Conservation (phyloP, 805 yeast species). For the Candida sakaeoensis region DNA sequence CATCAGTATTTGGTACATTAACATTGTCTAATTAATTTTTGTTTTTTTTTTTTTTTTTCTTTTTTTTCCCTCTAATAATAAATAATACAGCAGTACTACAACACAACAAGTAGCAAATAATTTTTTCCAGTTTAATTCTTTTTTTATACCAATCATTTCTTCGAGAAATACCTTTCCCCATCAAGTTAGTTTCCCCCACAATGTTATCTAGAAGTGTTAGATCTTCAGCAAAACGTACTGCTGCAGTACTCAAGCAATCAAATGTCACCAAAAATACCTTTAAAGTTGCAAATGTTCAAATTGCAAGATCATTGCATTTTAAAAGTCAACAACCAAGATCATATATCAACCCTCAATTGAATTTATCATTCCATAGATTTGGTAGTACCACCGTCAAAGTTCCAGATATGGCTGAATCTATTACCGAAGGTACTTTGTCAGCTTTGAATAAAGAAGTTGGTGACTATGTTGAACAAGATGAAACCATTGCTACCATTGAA, state of each 20-base stretch:
- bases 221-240: slow-evolving; percentile 24
- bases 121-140: background rate
- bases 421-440: slow-evolving; percentile 92
- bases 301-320: slow-evolving; percentile 19
- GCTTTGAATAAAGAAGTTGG: slow-evolving; percentile 71
- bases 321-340: background rate
- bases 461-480: slow-evolving; percentile 82
- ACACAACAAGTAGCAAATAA: background rate
- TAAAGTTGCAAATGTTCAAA: slow-evolving; percentile 13
- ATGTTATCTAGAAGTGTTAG: slow-evolving; percentile 36
- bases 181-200: slow-evolving; percentile 4
- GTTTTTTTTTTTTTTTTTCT: background rate
- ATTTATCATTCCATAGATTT: slow-evolving; percentile 30
- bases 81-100: background rate
- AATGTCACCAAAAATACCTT: slow-evolving; percentile 1
- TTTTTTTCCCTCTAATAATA: background rate
- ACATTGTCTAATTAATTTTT: too few relatives aligned
- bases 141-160: background rate
- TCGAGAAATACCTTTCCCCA: background rate
- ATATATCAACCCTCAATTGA: slow-evolving; percentile 5
- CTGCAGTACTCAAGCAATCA: slow-evolving; percentile 5
- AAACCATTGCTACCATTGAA: slow-evolving; percentile 92
- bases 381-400: slow-evolving; percentile 66
- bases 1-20: too few relatives aligned
- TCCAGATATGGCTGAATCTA: slow-evolving; percentile 98